Percentiles rank a stretch among this genome's conserved stretches.
Evolutionary conservation across 352 stramenopile species (phyloP).

Genomic region (Thraustotheca clavata): DNA sequence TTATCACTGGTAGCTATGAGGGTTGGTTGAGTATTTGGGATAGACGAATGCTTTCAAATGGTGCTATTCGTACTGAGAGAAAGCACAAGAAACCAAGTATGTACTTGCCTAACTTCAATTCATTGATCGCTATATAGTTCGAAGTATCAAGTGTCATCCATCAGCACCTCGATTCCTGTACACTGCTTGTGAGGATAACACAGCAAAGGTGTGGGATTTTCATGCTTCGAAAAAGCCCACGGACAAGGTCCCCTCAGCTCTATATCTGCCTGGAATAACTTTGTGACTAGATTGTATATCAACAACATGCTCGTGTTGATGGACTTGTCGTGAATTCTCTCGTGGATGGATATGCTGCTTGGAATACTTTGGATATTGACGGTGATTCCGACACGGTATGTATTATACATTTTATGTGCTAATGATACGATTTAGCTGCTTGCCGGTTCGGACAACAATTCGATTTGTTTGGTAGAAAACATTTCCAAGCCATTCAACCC

Average conservation of each 20-base stretch:
- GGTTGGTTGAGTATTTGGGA: slow-evolving; percentile 67
- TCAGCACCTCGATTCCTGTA: slow-evolving; percentile 56
- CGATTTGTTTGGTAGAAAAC: slow-evolving; percentile 53
- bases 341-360: slow-evolving; percentile 36
- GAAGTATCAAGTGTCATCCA: slow-evolving; percentile 55
- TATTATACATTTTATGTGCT: neutral
- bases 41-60: slow-evolving; percentile 44
- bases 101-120: neutral
- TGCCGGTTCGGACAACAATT: slow-evolving; percentile 65
- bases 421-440: slow-evolving; percentile 29
- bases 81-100: slow-evolving; percentile 51
- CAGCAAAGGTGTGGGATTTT: slow-evolving; percentile 68
- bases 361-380: slow-evolving; percentile 59
- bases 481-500: slow-evolving; percentile 28
- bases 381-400: slow-evolving; percentile 49
- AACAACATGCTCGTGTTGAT: slow-evolving; percentile 20
- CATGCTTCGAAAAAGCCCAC: slow-evolving; percentile 23
- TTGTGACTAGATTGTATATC: slow-evolving; percentile 43
- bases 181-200: slow-evolving; percentile 48
- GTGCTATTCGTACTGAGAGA: slow-evolving; percentile 53
- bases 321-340: slow-evolving; percentile 37
- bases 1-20: slow-evolving; percentile 62
- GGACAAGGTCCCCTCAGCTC: slow-evolving; percentile 18
- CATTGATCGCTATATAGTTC: slow-evolving; percentile 28
- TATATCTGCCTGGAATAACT: slow-evolving; percentile 27